Evolutionary conservation across 148 eudicot genomes (phyloP), one percentile per base, ranked within the genome.

Genomic region (Chenopodium suecicum): DNA sequence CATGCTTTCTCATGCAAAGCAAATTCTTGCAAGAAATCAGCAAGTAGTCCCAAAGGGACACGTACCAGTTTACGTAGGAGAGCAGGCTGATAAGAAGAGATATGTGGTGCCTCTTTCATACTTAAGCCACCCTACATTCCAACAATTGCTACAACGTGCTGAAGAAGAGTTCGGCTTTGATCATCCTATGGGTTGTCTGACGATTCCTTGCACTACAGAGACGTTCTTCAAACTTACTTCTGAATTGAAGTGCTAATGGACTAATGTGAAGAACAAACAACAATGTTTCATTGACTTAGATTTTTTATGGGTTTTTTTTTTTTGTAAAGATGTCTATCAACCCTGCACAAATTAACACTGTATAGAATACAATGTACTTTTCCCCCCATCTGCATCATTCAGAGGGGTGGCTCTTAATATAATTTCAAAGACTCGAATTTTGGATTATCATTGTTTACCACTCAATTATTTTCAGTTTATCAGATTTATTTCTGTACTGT

Each of bases 111-210:
- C 77, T 44, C 82, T 80, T 72, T 60, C 82, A 37, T 84, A 80
- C 77, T 79, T 84, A 25, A 77, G 64, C 11, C 80, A 84, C 37
- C 86, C 86, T 32, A 31, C 65, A 76, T 84, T 84, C 62, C 86
- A 80, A 80, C 78, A 80, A 65, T 80, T 84, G 69, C 73, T 84
- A 20, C 73, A 69, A 22, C 48, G 65, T 7, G 77, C 86, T 22
- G 86, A 84, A 67, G 78, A 84, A 69, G 86, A 84, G 78, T 84
- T 80, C 22, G 85, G 85, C 9, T 83, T 78, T 70, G 12, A 73
- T 78, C 82, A 83, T 50, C 82, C 82, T 9, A 78, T 73, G 82
- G 82, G 82, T 19, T 68, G 77, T 72, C 60, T 72, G 2, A 80
- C 82, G 7, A 80, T 80, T 58, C 82, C 82, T 71, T 72, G 82